These are phyloP conservation scores for Rhododendron kiyosumense DNA, from an alignment of 148 eudicot species.

Conservation along the genomic window DNA sequence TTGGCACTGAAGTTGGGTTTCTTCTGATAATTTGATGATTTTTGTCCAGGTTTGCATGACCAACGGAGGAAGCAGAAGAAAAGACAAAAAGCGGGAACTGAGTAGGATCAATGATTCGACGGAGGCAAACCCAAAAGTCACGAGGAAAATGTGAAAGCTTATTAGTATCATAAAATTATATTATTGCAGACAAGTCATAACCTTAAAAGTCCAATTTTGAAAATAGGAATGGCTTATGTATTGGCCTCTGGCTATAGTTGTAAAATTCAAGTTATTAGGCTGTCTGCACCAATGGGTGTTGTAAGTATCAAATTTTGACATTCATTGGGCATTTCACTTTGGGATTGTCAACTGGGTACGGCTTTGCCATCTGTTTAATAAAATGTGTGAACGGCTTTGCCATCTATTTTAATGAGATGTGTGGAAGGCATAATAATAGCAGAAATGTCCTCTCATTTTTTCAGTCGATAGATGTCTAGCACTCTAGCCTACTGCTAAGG, in stretches of 20 bases:
- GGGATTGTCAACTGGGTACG: neutral
- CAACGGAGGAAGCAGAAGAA: conserved; percentile 56
- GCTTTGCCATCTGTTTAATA: neutral
- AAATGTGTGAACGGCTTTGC: neutral
- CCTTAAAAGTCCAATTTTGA: neutral
- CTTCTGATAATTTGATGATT: neutral
- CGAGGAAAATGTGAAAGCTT: neutral
- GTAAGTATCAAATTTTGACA: neutral
- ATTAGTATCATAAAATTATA: neutral
- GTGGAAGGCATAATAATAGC: neutral
- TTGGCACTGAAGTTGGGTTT: neutral
- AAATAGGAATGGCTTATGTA: neutral
- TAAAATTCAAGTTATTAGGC: neutral
- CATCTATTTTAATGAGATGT: neutral
- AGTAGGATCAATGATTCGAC: neutral
- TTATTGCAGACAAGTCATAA: neutral
- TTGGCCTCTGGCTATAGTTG: neutral
- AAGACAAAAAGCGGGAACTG: conserved; percentile 24
- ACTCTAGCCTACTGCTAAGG: no score
- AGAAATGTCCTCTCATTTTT: neutral
- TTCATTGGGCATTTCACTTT: neutral
- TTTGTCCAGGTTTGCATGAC: conserved; percentile 57
- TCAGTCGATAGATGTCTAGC: no score
- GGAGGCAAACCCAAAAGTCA: neutral
- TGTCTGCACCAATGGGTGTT: neutral